Conservation (phyloP, 2,329 filamentous ascomycete species). For the Fusarium citri region DNA sequence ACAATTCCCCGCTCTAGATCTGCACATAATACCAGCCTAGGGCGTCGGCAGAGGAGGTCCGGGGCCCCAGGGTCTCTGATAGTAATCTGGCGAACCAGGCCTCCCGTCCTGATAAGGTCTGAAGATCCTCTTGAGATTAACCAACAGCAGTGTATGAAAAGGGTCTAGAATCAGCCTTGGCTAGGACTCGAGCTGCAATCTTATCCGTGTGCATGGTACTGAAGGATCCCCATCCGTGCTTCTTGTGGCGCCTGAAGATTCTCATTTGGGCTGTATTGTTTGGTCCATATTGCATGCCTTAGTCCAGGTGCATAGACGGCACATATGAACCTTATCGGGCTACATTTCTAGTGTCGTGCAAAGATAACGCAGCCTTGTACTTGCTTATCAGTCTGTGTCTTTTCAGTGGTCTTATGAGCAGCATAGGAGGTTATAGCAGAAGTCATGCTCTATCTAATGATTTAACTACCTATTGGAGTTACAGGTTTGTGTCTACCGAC, state of each 20-base stretch:
- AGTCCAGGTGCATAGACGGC: neutral
- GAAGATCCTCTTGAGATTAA: slow-evolving; percentile 29
- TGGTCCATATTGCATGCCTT: neutral
- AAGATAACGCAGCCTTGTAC: neutral
- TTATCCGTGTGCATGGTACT: slow-evolving; percentile 19
- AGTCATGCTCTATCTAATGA: neutral
- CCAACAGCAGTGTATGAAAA: slow-evolving; percentile 2
- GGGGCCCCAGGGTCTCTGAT: slow-evolving; percentile 34
- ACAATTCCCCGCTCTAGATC: slow-evolving; percentile 30
- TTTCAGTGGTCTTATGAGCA: neutral
- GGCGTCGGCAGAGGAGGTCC: slow-evolving; percentile 16
- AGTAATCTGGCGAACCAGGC: slow-evolving; percentile 10
- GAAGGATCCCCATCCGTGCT: slow-evolving; percentile 30
- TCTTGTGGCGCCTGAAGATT: slow-evolving; percentile 9
- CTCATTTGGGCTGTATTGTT: neutral
- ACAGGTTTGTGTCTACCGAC: neutral
- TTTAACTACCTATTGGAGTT: neutral
- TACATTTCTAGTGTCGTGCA: neutral
- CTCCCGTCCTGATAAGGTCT: slow-evolving; percentile 31
- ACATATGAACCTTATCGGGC: slow-evolving; percentile 7
- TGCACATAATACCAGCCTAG: slow-evolving; percentile 16
- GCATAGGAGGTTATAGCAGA: neutral
- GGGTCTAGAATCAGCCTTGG: slow-evolving; percentile 6
- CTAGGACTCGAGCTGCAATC: slow-evolving; percentile 13
- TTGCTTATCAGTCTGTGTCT: neutral